Base-by-base conservation (phyloP, 2,329 filamentous ascomycete species). In the Chaetomiaceae sp. region DNA sequence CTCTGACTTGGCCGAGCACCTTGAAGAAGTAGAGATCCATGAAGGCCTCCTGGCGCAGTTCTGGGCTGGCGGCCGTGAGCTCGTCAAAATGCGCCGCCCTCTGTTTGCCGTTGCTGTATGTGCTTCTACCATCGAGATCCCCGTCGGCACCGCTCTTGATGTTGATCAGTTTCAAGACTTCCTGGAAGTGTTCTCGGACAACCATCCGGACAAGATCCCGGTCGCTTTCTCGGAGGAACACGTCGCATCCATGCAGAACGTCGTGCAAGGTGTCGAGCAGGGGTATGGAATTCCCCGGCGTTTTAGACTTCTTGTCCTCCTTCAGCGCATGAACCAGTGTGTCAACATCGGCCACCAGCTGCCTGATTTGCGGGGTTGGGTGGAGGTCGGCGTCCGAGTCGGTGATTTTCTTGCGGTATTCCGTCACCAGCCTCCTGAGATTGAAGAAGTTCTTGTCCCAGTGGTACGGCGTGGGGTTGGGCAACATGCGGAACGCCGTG, bases 391-490 rank as follows among this genome's bases (percentile, higher is more conserved):
- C 10, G 2, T 67, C 53, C 4, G 58, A 50, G 2, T 57, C 47
- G 0, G 55, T 51, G 12, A 73, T 61, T 10, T 66, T 62, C 3
- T 55, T 55, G 5, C 60, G 42, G 57, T 69, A 78, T 2, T 71
- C 68, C 10, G 64, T 58, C 44, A 78, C 60, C 1, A 78, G 61
- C 44, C 67, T 70, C 14, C 65, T 60, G 1, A 78, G 58, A 34
- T 68, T 72, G 31, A 79, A 71, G 2, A 71, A 71, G 39, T 70
- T 69, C 51, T 70, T 76, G 51, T 79, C 72, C 78, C 77, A 82
- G n/a, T 63, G 65, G 47, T 76, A 75, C 1, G 70, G 67, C 0
- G 78, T 82, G 0, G 79, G 79, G 54, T 82, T 82, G 0, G 79
- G 79, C 1, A 82, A 67, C 62, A 74, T 73, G 2, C 76, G 76